Evolutionary conservation across 306 rosid genomes (phyloP).

Genomic region (Prosopis cineraria): DNA sequence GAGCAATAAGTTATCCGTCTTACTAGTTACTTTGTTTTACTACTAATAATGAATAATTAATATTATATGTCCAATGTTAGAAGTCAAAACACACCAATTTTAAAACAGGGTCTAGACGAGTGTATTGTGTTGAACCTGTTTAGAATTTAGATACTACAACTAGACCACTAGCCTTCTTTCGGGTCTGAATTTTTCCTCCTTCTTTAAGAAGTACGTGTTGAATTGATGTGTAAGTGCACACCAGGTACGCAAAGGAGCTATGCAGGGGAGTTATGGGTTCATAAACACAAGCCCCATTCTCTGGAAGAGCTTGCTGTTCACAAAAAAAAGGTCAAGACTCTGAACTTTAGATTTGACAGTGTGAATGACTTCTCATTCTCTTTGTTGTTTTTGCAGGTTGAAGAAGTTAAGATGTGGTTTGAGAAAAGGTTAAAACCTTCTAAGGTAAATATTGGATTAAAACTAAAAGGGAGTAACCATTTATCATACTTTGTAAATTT

Average conservation of each 20-base stretch:
- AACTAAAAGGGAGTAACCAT: background rate
- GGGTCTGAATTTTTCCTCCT: background rate
- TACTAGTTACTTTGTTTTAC: background rate
- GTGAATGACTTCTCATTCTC: slow-evolving; percentile 19
- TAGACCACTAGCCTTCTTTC: background rate
- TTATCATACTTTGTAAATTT: background rate
- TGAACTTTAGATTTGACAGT: slow-evolving; percentile 19
- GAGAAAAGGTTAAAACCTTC: slow-evolving; percentile 73
- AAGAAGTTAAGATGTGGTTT: slow-evolving; percentile 79
- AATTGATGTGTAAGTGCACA: slow-evolving; percentile 20
- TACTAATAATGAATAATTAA: background rate
- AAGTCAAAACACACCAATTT: background rate
- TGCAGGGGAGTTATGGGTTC: slow-evolving; percentile 72
- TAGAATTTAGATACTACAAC: background rate
- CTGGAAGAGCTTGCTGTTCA: slow-evolving; percentile 89
- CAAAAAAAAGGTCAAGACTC: slow-evolving; percentile 71
- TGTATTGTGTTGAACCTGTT: slow-evolving; percentile 2
- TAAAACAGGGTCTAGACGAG: background rate
- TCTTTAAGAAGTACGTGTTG: slow-evolving; percentile 24
- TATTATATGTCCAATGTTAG: slow-evolving; percentile 1
- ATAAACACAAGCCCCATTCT: slow-evolving; percentile 74
- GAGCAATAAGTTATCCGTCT: background rate
- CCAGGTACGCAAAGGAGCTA: slow-evolving; percentile 52
- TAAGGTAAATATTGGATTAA: slow-evolving; percentile 51
- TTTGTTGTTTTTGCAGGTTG: slow-evolving; percentile 57